Conservation (phyloP, 139 green algal genomes). For the Chlamydomonas asymmetrica region DNA sequence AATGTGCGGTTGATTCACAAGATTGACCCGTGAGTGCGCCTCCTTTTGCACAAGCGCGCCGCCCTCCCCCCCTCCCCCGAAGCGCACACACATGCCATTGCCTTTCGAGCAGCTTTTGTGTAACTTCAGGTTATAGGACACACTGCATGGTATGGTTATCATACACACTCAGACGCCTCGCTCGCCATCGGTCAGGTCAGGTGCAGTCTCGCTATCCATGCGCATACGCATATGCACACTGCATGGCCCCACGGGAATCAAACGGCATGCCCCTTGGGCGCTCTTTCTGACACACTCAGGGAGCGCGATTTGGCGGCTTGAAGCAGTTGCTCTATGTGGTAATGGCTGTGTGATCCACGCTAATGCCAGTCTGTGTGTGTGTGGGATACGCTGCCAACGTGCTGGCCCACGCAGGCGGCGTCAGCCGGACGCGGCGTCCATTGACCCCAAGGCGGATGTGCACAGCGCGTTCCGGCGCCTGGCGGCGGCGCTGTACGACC, state of each 20-base stretch:
- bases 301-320: background rate
- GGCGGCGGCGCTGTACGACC: conserved; percentile 9
- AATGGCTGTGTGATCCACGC: too few relatives aligned
- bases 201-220: too few relatives aligned
- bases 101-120: too few relatives aligned
- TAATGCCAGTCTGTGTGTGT: background rate
- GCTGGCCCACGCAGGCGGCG: background rate
- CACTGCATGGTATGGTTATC: background rate
- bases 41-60: background rate
- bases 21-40: background rate
- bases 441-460: conserved; percentile 1
- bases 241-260: background rate
- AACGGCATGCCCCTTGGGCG: too few relatives aligned
- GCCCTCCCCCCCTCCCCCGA: background rate
- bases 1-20: background rate
- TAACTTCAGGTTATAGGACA: background rate
- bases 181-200: background rate
- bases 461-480: conserved; percentile 3
- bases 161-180: background rate
- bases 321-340: background rate
- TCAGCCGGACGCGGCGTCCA: conserved; percentile 5
- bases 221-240: too few relatives aligned
- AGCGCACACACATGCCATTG: background rate
- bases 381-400: background rate
- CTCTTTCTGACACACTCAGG: background rate